Percentiles rank a stretch among this genome's conserved stretches.
Evolutionary conservation across 108 stramenopile genomes (phyloP).

Genomic region (Fistulifera pelliculosa): DNA sequence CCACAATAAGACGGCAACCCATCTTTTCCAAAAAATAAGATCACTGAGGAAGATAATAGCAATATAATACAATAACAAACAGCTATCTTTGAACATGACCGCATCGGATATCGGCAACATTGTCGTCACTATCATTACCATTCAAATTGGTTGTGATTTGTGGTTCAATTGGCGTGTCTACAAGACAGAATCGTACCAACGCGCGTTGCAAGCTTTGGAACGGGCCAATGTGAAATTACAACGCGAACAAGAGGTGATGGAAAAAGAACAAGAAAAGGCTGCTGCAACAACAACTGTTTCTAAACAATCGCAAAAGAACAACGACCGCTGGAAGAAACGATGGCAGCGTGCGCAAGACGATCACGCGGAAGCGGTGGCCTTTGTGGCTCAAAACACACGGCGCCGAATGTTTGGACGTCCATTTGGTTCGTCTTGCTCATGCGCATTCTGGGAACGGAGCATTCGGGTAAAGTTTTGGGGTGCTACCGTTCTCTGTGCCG

Average conservation of each 20-base stretch:
- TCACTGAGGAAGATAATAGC: not conserved
- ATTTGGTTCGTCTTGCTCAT: slow-evolving; percentile 64
- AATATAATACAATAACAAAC: not conserved
- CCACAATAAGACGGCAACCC: too few relatives aligned
- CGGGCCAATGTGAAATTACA: slow-evolving; percentile 28
- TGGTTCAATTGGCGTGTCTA: slow-evolving; percentile 42
- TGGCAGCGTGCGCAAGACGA: slow-evolving; percentile 51
- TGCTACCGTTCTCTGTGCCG: slow-evolving; percentile 63
- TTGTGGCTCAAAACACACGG: slow-evolving; percentile 49
- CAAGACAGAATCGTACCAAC: slow-evolving; percentile 43
- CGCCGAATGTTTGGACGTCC: slow-evolving; percentile 35
- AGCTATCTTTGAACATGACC: slow-evolving; percentile 40
- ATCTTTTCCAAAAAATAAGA: too few relatives aligned
- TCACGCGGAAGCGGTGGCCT: slow-evolving; percentile 21
- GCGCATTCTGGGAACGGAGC: slow-evolving; percentile 58
- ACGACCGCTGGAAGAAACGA: slow-evolving; percentile 19
- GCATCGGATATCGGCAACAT: slow-evolving; percentile 54
- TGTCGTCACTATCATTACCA: slow-evolving; percentile 40
- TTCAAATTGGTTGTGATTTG: slow-evolving; percentile 50
- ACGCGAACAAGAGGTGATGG: slow-evolving; percentile 2
- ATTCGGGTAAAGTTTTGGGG: slow-evolving; percentile 50
- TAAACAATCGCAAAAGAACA: slow-evolving; percentile 12
- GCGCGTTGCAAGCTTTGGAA: slow-evolving; percentile 37
- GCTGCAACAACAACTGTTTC: slow-evolving; percentile 8
- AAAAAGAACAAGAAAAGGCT: slow-evolving; percentile 25